A percentile compares a stretch with the other conserved stretches of the same genome.
Conservation (phyloP, 768 basidiomycete genomes). For the Pholiota conissans region DNA sequence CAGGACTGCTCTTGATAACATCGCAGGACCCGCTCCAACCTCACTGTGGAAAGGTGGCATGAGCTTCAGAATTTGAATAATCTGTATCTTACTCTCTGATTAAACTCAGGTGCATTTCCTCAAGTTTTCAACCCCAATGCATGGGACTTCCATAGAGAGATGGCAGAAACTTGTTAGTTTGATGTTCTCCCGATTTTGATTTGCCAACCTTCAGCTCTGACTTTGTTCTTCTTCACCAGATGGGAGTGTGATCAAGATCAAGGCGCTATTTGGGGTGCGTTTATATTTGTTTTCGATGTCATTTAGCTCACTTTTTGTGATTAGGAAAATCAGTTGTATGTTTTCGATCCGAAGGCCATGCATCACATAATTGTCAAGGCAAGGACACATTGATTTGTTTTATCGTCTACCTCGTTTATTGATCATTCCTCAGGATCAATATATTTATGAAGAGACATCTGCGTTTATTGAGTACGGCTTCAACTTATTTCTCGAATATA, state of each 20-base stretch:
- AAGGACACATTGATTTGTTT: not conserved
- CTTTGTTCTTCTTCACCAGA: conserved; percentile 18
- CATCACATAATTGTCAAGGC: conserved; percentile 47
- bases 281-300: not conserved
- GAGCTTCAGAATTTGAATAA: not conserved
- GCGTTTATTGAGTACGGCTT: not conserved
- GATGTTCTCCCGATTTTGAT: not conserved
- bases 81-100: not conserved
- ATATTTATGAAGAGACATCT: not conserved
- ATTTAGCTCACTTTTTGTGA: not conserved
- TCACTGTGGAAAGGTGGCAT: conserved; percentile 35
- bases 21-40: conserved; percentile 36
- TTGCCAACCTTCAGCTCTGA: too few species aligned
- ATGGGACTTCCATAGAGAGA: conserved; percentile 35
- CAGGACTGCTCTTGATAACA: conserved; percentile 31
- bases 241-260: conserved; percentile 31
- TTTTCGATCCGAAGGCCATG: conserved; percentile 46
- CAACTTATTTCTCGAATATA: not conserved
- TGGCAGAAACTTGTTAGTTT: conserved; percentile 32
- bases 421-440: not conserved
- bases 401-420: not conserved
- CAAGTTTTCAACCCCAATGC: conserved; percentile 32
- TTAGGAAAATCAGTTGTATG: conserved; percentile 37
- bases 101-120: conserved; percentile 31
- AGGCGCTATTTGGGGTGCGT: conserved; percentile 35